Conservation (phyloP, 768 basidiomycete genomes). For the Leccinum disarticulatum region DNA sequence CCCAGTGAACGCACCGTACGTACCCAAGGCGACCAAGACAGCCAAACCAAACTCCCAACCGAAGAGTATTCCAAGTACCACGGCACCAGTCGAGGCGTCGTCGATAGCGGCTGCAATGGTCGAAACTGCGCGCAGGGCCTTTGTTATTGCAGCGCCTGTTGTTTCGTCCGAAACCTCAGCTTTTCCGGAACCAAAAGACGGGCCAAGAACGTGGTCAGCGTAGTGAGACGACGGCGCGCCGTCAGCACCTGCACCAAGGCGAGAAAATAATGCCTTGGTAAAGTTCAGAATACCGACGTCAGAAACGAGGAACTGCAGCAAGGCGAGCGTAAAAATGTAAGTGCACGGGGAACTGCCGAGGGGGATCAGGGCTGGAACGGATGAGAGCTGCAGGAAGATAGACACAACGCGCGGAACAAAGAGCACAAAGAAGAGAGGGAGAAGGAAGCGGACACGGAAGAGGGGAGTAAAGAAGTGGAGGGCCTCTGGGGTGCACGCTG, state of each 20-base stretch:
- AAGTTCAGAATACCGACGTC: conserved; percentile 73
- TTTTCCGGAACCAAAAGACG: conserved; percentile 67
- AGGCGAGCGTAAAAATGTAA: conserved; percentile 66
- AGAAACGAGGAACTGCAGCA: conserved; percentile 63
- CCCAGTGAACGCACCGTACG: conserved; percentile 55
- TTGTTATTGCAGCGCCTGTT: conserved; percentile 12
- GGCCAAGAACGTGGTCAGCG: conserved; percentile 83
- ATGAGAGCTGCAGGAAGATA: too few species aligned
- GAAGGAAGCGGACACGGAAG: too few species aligned
- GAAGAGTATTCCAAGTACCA: conserved; percentile 61
- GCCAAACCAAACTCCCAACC: conserved; percentile 67
- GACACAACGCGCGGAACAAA: too few species aligned
- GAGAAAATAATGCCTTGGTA: conserved; percentile 74
- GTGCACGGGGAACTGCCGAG: conserved; percentile 58
- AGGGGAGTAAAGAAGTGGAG: too few species aligned
- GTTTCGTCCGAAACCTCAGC: not conserved
- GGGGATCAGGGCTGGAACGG: conserved; percentile 1
- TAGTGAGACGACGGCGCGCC: conserved; percentile 57
- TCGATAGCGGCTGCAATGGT: conserved; percentile 80
- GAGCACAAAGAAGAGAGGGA: too few species aligned
- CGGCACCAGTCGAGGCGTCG: conserved; percentile 72
- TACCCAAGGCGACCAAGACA: conserved; percentile 69
- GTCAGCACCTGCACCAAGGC: conserved; percentile 89
- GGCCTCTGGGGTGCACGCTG: too few species aligned
- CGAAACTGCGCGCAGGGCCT: conserved; percentile 33